Evolutionary conservation across 345 rosid genomes (phyloP).

Genomic region (Aquilaria malaccensis): DNA sequence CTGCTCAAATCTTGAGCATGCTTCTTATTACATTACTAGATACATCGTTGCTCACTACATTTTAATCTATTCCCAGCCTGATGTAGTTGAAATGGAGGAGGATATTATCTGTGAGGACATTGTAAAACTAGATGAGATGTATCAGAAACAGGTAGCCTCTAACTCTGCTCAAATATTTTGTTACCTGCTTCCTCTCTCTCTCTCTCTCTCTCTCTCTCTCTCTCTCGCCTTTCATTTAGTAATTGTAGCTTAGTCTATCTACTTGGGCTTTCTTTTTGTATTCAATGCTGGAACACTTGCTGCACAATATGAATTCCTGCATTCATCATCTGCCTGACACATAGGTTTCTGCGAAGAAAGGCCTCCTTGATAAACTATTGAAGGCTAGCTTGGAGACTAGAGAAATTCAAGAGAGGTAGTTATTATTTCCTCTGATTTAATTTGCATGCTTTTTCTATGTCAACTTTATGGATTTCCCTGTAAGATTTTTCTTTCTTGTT

Average conservation of each 20-base stretch:
- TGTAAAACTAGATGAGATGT: slow-evolving; percentile 49
- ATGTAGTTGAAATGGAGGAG: slow-evolving; percentile 40
- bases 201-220: background rate
- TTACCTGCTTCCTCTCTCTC: background rate
- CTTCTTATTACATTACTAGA: too few relatives aligned
- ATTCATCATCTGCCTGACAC: too few relatives aligned
- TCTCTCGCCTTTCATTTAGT: too few relatives aligned
- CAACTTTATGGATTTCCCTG: slow-evolving; percentile 11
- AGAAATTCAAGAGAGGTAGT: slow-evolving; percentile 70
- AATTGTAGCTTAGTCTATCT: too few relatives aligned
- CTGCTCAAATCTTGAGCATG: background rate
- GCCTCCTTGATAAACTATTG: slow-evolving; percentile 49
- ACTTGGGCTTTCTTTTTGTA: too few relatives aligned
- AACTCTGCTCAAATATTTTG: background rate
- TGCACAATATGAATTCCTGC: too few relatives aligned
- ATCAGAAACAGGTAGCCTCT: slow-evolving; percentile 54
- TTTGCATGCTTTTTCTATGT: slow-evolving; percentile 8
- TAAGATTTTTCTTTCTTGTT: slow-evolving; percentile 3
- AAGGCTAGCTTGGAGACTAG: slow-evolving; percentile 54
- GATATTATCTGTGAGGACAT: slow-evolving; percentile 57
- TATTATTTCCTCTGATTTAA: slow-evolving; percentile 15
- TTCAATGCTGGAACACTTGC: too few relatives aligned
- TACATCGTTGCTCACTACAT: slow-evolving; percentile 4
- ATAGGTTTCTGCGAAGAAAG: slow-evolving; percentile 63
- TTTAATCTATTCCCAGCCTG: slow-evolving; percentile 38